Base-by-base conservation (phyloP, 2,329 filamentous ascomycete species). In the Dactylellina sp. region DNA sequence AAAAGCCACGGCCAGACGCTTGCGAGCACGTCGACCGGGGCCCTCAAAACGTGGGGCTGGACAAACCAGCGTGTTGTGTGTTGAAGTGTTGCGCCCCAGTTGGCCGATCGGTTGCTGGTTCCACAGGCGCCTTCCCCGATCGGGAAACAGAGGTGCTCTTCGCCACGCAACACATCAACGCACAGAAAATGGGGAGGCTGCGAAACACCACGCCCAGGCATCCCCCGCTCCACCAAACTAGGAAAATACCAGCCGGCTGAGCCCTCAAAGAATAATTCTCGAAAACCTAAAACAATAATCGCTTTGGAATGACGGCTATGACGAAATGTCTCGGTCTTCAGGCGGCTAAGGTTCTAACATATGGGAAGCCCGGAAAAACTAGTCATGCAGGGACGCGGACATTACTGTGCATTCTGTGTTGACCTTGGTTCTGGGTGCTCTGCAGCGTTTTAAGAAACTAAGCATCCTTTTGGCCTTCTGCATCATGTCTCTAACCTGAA, bases 21-120 rank as follows among this genome's bases (percentile, higher is more conserved):
- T 11, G 39, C 49, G 40, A 47, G 60, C 60, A 64, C 60, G 60
- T 64, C 39, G 60, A 61, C 56, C 25, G 42, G 57, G 42, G 44
- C 28, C 56, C 37, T 12, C 39, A 24, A 53, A 49, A 40, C 55
- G 46, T 61, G 55, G 55, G 55, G 55, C 61, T 64, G 53, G 40
- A n/a, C n/a, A n/a, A n/a, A n/a, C 60, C 18, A 7, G 55, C 22
- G n/a, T n/a, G n/a, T n/a, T n/a, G n/a, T 55, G 64, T 70, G 64
- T 61, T 55, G 64, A 49, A 40, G 49, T 70, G 64, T 70, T 56
- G 56, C 14, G 32, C 46, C 37, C 39, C 55, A 56, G 56, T 70
- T 70, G 64, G 64, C 47, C 39, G 47, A 40, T 42, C 42, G 12
- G n/a, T 44, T 53, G 42, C 46, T 32, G 28, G 53, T 11, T 57